Evolutionary conservation across 1,139 yeast species (phyloP).

Genomic region (Taphrina deformans): DNA sequence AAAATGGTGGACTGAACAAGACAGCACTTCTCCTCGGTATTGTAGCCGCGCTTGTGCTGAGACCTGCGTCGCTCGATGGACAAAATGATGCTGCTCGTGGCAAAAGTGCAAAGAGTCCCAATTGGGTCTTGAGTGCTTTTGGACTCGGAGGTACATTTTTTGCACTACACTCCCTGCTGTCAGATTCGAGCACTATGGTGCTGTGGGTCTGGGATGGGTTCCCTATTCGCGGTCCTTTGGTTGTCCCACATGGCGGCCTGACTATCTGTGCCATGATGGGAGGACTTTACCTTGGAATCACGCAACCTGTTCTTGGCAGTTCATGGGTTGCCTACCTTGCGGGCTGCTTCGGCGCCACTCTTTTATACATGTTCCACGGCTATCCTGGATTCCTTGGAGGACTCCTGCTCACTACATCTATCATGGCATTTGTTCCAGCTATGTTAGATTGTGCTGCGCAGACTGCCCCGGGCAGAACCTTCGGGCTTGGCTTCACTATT

Average conservation of each 20-base stretch:
- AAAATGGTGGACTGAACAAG: constrained; percentile 82
- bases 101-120: not conserved
- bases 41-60: constrained; percentile 54
- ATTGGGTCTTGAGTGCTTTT: constrained; percentile 51
- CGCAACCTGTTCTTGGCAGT: constrained; percentile 39
- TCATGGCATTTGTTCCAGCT: constrained; percentile 43
- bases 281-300: constrained; percentile 57
- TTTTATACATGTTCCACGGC: constrained; percentile 57
- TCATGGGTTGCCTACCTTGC: constrained; percentile 42
- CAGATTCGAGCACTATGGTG: constrained; percentile 81
- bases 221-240: constrained; percentile 82
- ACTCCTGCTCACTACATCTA: constrained; percentile 60
- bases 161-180: constrained; percentile 68
- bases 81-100: constrained; percentile 3
- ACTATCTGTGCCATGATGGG: constrained; percentile 57
- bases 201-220: constrained; percentile 95
- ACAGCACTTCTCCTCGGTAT: constrained; percentile 69
- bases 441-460: constrained; percentile 43
- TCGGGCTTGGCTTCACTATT: constrained; percentile 58
- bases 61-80: constrained; percentile 45
- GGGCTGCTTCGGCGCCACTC: constrained; percentile 56
- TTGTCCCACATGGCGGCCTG: constrained; percentile 81
- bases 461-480: constrained; percentile 60
- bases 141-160: constrained; percentile 80
- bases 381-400: constrained; percentile 90